A percentile compares a stretch with the other conserved stretches of the same genome.
Evolutionary conservation across 257 asterid species (phyloP).

Genomic region (Perilla frutescens): DNA sequence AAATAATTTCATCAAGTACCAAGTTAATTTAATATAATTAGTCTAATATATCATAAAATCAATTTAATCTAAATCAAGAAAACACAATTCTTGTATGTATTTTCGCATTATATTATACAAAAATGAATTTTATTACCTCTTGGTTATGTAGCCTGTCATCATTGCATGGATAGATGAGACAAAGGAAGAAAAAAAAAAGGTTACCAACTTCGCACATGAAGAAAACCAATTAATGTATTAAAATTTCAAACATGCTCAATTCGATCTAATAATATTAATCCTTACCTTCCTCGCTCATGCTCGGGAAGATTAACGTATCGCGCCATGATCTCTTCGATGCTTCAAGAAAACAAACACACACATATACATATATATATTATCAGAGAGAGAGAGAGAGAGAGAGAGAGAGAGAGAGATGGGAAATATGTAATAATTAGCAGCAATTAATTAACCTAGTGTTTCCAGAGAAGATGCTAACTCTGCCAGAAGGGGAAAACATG

Average conservation of each 20-base stretch:
- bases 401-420: too few species aligned
- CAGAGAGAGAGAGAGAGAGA: too few species aligned
- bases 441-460: slow-evolving; percentile 54
- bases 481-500: slow-evolving; percentile 97
- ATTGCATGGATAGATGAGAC: slow-evolving; percentile 38
- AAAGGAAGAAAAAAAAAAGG: not conserved
- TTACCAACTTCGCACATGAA: not conserved
- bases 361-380: too few species aligned
- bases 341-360: slow-evolving; percentile 29
- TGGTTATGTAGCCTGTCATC: slow-evolving; percentile 78
- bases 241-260: not conserved
- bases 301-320: slow-evolving; percentile 83
- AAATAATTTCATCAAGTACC: not conserved
- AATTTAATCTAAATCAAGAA: not conserved
- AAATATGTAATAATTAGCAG: too few species aligned
- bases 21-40: not conserved
- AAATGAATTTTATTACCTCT: slow-evolving; percentile 56
- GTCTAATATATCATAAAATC: not conserved
- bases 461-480: slow-evolving; percentile 81
- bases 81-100: not conserved
- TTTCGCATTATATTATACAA: not conserved
- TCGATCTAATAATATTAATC: not conserved
- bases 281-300: slow-evolving; percentile 86
- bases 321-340: slow-evolving; percentile 79
- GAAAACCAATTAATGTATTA: not conserved